Percentiles rank a stretch among this genome's conserved stretches.
phyloP scores from a whole-genome alignment of 1,139 yeast species.

The Dujonia santamariae region DNA sequence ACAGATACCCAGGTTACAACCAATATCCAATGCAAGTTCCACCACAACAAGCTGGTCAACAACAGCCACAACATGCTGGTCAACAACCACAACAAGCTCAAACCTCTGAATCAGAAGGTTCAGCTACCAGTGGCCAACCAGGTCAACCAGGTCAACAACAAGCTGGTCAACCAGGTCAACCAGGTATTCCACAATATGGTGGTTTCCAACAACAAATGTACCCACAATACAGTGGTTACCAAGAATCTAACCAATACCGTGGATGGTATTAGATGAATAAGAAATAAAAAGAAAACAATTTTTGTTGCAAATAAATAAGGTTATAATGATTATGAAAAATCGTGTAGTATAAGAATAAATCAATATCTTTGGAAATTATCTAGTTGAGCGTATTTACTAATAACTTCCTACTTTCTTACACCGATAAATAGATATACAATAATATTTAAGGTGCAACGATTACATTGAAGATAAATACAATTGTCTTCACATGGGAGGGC shows the following conservation, averaged over 20 bases:
- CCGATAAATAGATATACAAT: too few relatives aligned
- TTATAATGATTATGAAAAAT: too few relatives aligned
- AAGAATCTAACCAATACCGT: constrained; percentile 42
- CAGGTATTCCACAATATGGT: constrained; percentile 41
- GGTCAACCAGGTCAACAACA: constrained; percentile 22
- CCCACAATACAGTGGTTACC: constrained; percentile 49
- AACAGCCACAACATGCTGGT: constrained; percentile 15
- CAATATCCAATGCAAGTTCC: constrained; percentile 33
- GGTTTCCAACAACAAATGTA: constrained; percentile 41
- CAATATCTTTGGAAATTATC: too few relatives aligned
- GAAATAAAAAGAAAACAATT: not conserved
- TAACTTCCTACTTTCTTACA: too few relatives aligned
- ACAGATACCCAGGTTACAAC: constrained; percentile 37
- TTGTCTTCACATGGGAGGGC: too few relatives aligned
- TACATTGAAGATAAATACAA: too few relatives aligned
- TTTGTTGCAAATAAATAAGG: too few relatives aligned
- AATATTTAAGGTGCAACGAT: too few relatives aligned
- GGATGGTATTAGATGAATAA: constrained; percentile 27
- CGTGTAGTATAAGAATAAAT: too few relatives aligned
- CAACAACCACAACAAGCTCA: constrained; percentile 18
- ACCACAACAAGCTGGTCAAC: constrained; percentile 17
- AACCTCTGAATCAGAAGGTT: constrained; percentile 7
- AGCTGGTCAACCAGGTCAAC: constrained; percentile 33
- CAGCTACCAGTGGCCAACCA: constrained; percentile 14
- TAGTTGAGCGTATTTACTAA: too few relatives aligned